Conservation (phyloP, 2,329 filamentous ascomycete genomes). For the Chaetomium strumarium region DNA sequence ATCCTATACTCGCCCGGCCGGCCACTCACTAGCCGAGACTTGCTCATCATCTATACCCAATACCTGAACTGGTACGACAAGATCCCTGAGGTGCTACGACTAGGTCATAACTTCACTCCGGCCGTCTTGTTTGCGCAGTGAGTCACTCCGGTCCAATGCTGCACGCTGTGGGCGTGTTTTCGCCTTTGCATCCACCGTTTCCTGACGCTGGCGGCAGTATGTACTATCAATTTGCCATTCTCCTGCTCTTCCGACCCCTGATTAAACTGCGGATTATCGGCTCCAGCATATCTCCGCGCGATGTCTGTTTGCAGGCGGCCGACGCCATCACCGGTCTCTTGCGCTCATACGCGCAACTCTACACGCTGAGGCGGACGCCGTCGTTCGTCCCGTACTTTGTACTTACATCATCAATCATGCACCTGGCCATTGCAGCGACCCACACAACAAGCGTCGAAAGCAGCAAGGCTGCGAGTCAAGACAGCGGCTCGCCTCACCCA, state of each 20-base stretch:
- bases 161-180: not conserved
- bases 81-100: slow-evolving; percentile 57
- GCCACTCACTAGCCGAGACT: slow-evolving; percentile 56
- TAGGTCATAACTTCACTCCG: slow-evolving; percentile 65
- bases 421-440: slow-evolving; percentile 47
- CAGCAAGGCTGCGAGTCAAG: not conserved
- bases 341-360: slow-evolving; percentile 52
- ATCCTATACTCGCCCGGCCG: slow-evolving; percentile 66
- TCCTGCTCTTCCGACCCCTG: slow-evolving; percentile 68
- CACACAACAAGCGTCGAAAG: slow-evolving; percentile 7
- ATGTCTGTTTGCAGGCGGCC: slow-evolving; percentile 59
- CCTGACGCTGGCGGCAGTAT: slow-evolving; percentile 41
- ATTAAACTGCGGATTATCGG: slow-evolving; percentile 59
- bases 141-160: slow-evolving; percentile 31
- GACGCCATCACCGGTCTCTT: slow-evolving; percentile 53
- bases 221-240: slow-evolving; percentile 65
- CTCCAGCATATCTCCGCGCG: slow-evolving; percentile 56
- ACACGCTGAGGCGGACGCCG: slow-evolving; percentile 52
- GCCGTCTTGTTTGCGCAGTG: slow-evolving; percentile 70
- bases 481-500: slow-evolving; percentile 1
- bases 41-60: slow-evolving; percentile 60
- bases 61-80: slow-evolving; percentile 67
- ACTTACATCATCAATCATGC: slow-evolving; percentile 56
- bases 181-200: not conserved
- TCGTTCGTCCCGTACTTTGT: slow-evolving; percentile 59